phyloP scores from a whole-genome alignment of 331 rosid genomes.

The Quercus tomentella region DNA sequence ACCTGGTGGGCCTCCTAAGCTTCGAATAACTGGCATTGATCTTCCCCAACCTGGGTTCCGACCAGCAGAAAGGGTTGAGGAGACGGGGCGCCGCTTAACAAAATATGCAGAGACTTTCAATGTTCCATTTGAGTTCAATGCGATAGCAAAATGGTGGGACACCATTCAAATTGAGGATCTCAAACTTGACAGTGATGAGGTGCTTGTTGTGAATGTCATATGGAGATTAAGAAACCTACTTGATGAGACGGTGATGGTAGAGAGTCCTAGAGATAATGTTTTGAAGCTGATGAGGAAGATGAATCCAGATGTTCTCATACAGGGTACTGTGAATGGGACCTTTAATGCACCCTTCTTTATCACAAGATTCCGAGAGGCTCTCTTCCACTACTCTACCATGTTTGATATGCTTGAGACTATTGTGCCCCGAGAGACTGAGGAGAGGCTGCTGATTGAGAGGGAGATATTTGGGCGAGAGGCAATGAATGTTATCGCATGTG shows the following conservation, averaged over 20 bases:
- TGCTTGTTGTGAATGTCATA: constrained; percentile 24
- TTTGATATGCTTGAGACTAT: constrained; percentile 29
- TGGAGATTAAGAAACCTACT: constrained; percentile 31
- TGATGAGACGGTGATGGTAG: constrained; percentile 32
- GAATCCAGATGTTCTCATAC: constrained; percentile 22
- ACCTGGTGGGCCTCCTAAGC: constrained; percentile 29
- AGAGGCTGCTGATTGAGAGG: constrained; percentile 30
- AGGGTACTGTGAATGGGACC: constrained; percentile 27
- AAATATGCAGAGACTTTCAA: constrained; percentile 21
- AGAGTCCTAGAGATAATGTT: constrained; percentile 30
- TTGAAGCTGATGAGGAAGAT: constrained; percentile 22
- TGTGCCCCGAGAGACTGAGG: constrained; percentile 22
- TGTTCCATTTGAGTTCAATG: constrained; percentile 34
- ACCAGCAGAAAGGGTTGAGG: constrained; percentile 31
- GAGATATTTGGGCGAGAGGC: constrained; percentile 28
- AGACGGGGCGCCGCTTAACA: constrained; percentile 26
- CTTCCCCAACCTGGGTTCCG: constrained; percentile 38
- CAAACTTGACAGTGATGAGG: constrained; percentile 25
- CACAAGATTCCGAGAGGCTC: constrained; percentile 35
- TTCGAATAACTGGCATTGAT: constrained; percentile 36
- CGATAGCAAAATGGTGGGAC: constrained; percentile 34
- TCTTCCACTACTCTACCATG: constrained; percentile 33
- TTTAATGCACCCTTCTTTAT: constrained; percentile 31
- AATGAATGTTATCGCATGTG: constrained; percentile 37
- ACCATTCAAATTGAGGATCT: constrained; percentile 33